Percentiles rank a stretch among this genome's conserved stretches.
Conservation (phyloP, 805 yeast genomes). For the Cyberlindnera veronae region DNA sequence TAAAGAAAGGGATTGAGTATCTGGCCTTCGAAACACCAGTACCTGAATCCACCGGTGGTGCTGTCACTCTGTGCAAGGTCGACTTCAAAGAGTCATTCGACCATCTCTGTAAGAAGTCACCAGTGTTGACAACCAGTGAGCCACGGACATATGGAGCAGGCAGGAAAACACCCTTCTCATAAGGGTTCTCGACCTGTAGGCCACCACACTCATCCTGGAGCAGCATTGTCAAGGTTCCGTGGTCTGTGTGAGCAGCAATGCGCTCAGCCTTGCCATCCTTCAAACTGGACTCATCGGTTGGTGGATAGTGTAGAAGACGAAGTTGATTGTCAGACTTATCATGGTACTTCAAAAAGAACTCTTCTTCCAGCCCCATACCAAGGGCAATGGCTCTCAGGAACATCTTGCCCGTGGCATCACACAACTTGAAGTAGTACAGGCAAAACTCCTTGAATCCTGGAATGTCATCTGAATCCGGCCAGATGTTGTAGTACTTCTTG, state of each 20-base stretch:
- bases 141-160: slow-evolving; percentile 4
- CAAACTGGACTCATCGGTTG: slow-evolving; percentile 14
- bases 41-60: slow-evolving; percentile 18
- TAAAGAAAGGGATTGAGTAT: slow-evolving; percentile 27
- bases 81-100: slow-evolving; percentile 23
- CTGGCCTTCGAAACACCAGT: slow-evolving; percentile 19
- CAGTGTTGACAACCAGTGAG: slow-evolving; percentile 22
- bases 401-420: slow-evolving; percentile 10
- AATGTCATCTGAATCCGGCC: slow-evolving; percentile 25
- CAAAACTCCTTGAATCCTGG: slow-evolving; percentile 24
- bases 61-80: slow-evolving; percentile 23
- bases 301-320: slow-evolving; percentile 23
- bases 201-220: slow-evolving; percentile 26
- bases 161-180: slow-evolving; percentile 16
- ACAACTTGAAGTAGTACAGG: slow-evolving; percentile 14
- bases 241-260: slow-evolving; percentile 26
- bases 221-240: slow-evolving; percentile 24
- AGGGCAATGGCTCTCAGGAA: slow-evolving; percentile 22
- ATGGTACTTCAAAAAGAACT: slow-evolving; percentile 19
- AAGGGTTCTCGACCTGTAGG: slow-evolving; percentile 21
- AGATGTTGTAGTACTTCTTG: slow-evolving; percentile 19
- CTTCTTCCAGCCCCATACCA: slow-evolving; percentile 21
- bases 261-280: slow-evolving; percentile 20
- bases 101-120: slow-evolving; percentile 24
- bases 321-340: slow-evolving; percentile 20